Conservation (phyloP, 345 rosid species). For the Corchorus capsularis region DNA sequence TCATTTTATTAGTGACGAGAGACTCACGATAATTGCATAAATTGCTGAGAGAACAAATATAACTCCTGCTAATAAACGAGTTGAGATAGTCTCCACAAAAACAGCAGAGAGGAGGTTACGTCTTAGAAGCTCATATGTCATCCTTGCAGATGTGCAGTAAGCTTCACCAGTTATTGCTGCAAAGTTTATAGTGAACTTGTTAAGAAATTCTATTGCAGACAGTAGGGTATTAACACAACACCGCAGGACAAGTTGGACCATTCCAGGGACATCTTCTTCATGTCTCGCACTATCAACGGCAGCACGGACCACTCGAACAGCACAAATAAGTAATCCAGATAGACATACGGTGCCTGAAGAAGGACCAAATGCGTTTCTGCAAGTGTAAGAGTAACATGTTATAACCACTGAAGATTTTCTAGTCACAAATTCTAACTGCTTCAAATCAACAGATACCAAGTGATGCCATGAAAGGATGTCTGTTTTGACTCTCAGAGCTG, state of each 20-base stretch:
- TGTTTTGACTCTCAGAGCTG: not conserved
- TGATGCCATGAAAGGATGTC: conserved; percentile 5
- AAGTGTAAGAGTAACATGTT: not conserved
- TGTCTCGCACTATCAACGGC: conserved; percentile 77
- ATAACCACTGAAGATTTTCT: not conserved
- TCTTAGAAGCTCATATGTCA: conserved; percentile 85
- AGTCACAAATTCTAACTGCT: not conserved
- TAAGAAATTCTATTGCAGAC: conserved; percentile 70
- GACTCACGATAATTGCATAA: conserved; percentile 73
- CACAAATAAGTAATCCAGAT: conserved; percentile 76
- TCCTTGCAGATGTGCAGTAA: conserved; percentile 83
- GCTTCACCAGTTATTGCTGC: conserved; percentile 91
- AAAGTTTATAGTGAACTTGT: conserved; percentile 92
- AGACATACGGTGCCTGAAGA: conserved; percentile 84
- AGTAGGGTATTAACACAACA: conserved; percentile 68
- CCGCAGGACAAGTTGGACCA: conserved; percentile 55
- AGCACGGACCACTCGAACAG: conserved; percentile 78
- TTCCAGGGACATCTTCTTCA: conserved; percentile 63
- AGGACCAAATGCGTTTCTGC: conserved; percentile 88
- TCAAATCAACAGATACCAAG: not conserved
- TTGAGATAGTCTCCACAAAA: conserved; percentile 82
- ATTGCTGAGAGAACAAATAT: conserved; percentile 72
- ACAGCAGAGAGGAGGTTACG: conserved; percentile 93
- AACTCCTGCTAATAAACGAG: conserved; percentile 73
- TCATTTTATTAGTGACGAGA: not conserved